Conservation (phyloP, 2,329 filamentous ascomycete species). For the Blumeria graminis region DNA sequence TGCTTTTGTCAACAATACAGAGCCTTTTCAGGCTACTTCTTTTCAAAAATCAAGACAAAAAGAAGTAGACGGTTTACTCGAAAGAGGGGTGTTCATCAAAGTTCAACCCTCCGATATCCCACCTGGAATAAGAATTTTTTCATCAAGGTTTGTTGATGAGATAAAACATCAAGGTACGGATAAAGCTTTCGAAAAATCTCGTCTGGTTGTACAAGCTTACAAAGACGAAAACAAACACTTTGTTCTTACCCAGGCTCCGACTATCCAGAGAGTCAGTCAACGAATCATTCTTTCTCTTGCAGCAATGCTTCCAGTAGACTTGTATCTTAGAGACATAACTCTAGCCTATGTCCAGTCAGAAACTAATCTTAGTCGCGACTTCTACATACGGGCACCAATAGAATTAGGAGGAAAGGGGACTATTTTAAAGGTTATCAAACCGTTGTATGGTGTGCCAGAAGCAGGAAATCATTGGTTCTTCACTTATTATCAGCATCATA, state of each 20-base stretch:
- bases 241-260: constrained; percentile 4
- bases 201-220: constrained; percentile 5
- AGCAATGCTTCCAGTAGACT: background rate
- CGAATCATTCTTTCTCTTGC: constrained; percentile 3
- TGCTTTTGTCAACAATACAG: too few relatives aligned
- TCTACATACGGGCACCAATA: constrained; percentile 3
- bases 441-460: constrained; percentile 4
- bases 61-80: background rate
- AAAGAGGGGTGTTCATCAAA: background rate
- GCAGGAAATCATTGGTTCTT: constrained; percentile 4
- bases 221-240: constrained; percentile 3
- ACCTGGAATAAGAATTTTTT: constrained; percentile 1
- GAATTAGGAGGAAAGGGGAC: background rate
- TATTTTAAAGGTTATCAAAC: constrained; percentile 3
- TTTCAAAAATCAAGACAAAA: background rate
- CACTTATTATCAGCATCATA: constrained; percentile 3
- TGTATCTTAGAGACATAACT: constrained; percentile 4
- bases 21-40: background rate
- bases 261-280: constrained; percentile 3
- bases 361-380: constrained; percentile 2
- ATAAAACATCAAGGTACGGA: constrained; percentile 3
- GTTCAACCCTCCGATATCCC: background rate
- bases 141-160: constrained; percentile 4
- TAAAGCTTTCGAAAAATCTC: constrained; percentile 4
- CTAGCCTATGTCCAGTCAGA: constrained; percentile 4